phyloP scores from a whole-genome alignment of 495 filamentous ascomycete genomes.

The Hypoxylon lienhwacheense region DNA sequence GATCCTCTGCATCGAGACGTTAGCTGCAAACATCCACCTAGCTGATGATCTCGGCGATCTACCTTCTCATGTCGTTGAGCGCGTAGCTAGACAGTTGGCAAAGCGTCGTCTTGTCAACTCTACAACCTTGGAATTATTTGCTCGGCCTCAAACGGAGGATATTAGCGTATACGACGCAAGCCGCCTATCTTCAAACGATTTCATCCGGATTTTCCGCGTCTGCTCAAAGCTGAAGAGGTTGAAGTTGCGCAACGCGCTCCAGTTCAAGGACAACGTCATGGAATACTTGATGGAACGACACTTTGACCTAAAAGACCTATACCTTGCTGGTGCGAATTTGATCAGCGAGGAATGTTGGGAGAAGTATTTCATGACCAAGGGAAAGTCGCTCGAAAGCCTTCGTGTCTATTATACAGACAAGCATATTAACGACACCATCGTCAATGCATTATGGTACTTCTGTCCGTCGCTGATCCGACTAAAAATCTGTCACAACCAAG shows the following conservation, averaged over 20 bases:
- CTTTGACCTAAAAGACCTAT: slow-evolving; percentile 62
- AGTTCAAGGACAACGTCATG: slow-evolving; percentile 80
- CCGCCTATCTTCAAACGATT: slow-evolving; percentile 73
- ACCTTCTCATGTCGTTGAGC: slow-evolving; percentile 65
- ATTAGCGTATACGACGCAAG: slow-evolving; percentile 81
- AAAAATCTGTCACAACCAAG: slow-evolving; percentile 65
- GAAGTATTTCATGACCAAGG: slow-evolving; percentile 62
- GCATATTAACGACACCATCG: slow-evolving; percentile 57
- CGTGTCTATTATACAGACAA: slow-evolving; percentile 76
- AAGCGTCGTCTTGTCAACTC: slow-evolving; percentile 74
- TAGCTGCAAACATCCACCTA: slow-evolving; percentile 78
- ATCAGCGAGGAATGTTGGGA: slow-evolving; percentile 72
- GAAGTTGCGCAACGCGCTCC: slow-evolving; percentile 76
- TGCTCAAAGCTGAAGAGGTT: slow-evolving; percentile 67
- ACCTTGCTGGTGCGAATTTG: slow-evolving; percentile 76
- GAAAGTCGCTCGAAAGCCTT: slow-evolving; percentile 62
- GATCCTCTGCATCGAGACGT: slow-evolving; percentile 80
- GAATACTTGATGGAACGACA: slow-evolving; percentile 75
- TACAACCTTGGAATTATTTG: slow-evolving; percentile 71
- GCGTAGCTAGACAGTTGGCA: slow-evolving; percentile 77
- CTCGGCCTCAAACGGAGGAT: slow-evolving; percentile 64
- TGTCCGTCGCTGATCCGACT: slow-evolving; percentile 70
- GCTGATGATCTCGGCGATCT: slow-evolving; percentile 84
- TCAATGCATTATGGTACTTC: slow-evolving; percentile 52
- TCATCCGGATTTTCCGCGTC: slow-evolving; percentile 75